Evolutionary conservation across 2,329 filamentous ascomycete genomes (phyloP), one percentile per base, ranked within the genome.

Genomic region (Whalleya microplaca): DNA sequence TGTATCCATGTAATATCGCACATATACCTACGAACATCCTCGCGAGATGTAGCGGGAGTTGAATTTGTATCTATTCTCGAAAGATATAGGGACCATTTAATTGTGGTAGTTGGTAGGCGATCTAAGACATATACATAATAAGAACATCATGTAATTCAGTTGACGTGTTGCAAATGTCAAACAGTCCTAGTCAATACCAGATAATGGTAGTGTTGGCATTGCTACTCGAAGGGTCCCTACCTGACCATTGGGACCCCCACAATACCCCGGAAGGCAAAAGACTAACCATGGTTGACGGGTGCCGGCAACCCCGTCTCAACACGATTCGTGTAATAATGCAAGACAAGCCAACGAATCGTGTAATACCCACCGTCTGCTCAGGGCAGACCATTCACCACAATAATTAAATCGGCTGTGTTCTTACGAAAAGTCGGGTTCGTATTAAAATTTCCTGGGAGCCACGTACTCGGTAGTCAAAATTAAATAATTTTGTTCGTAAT

Each of bases 121-220:
- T 60, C 49, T 53, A n/a, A n/a, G n/a, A n/a, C n/a, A n/a, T 56
- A 45, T 45, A 56, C 43, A 56, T 46, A 29, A 10, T 21, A 44
- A 41, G 41, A 47, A 46, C 19, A n/a, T 19, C 37, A 37, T 41
- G 37, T 18, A 53, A 51, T 58, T 62, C 52, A 60, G 53, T 51
- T 61, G 55, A 45, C 53, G 50, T 19, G 41, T 32, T 41, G 40
- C 47, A 45, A 45, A 23, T 58, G 50, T 29, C 54, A 62, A 62
- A 46, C 53, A 51, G 41, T 53, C 14, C 29, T 29, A 20, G 45
- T 49, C 4, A 18, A 4, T 14, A 16, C 6, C 14, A 55, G 41
- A 53, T n/a, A 51, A 27, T 37, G 6, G 3, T 16, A 12, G 10
- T 37, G 32, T 14, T 16, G 7, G 32, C 14, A n/a, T 14, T 16